These are phyloP conservation scores for carrot (Daucus carota) DNA, from an alignment of 129 eudicot genomes.

Conservation along the genomic window DH1_v3.0 NC_030389.2:42088001-42088500, in stretches of 20 bases:
- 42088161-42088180: constrained; percentile 84
- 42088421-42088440: constrained; percentile 46
- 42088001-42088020: neutral
- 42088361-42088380: constrained; percentile 14
- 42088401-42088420: constrained; percentile 34
- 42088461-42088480: constrained; percentile 33
- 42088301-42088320: constrained; percentile 59
- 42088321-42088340: constrained; percentile 35
- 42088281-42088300: constrained; percentile 58
- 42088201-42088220: constrained; percentile 75
- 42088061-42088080: neutral
- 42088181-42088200: constrained; percentile 87
- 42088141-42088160: constrained; percentile 17
- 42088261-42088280: constrained; percentile 60
- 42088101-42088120: neutral
- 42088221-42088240: constrained; percentile 83
- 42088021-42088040: neutral
- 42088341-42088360: constrained; percentile 35
- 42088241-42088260: constrained; percentile 50
- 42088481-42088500: constrained; percentile 45
- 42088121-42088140: neutral
- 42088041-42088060: neutral
- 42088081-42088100: neutral
- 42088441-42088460: constrained; percentile 53
- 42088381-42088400: constrained; percentile 19